Evolutionary conservation across 2,329 filamentous ascomycete species (phyloP).

Genomic region (Chaetothyriales sp.): DNA sequence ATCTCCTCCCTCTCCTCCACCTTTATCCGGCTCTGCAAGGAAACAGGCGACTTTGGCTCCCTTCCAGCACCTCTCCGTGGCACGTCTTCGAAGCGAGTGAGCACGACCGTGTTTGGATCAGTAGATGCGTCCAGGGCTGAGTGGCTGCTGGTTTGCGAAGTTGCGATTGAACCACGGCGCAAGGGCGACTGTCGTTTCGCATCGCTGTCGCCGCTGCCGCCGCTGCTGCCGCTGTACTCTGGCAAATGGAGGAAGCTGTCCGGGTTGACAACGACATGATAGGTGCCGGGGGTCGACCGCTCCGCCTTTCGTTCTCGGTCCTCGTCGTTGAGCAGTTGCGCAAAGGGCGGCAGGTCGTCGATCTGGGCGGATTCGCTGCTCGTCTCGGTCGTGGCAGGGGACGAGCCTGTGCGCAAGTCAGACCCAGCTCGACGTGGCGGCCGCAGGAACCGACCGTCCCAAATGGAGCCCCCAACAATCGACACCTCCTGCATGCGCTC

Average conservation of each 20-base stretch:
- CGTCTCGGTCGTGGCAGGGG: conserved; percentile 18
- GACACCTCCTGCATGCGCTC: conserved; percentile 38
- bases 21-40: conserved; percentile 16
- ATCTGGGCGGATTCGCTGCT: conserved; percentile 21
- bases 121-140: conserved; percentile 15
- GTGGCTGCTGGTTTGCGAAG: conserved; percentile 19
- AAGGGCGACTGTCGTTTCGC: conserved; percentile 17
- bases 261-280: conserved; percentile 39
- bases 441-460: conserved; percentile 35
- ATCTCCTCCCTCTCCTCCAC: conserved; percentile 9
- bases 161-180: conserved; percentile 18
- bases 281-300: conserved; percentile 37
- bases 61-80: conserved; percentile 21
- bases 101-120: conserved; percentile 36
- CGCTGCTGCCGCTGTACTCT: conserved; percentile 30
- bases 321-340: conserved; percentile 39
- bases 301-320: conserved; percentile 44
- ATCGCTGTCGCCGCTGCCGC: conserved; percentile 17
- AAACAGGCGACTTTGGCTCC: conserved; percentile 22
- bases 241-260: conserved; percentile 38
- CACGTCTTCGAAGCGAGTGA: conserved; percentile 36
- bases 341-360: conserved; percentile 41
- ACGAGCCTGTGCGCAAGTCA: conserved; percentile 17
- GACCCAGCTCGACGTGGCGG: conserved; percentile 3
- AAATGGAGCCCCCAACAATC: conserved; percentile 37